Evolutionary conservation across 2,329 filamentous ascomycete genomes (phyloP), one percentile per base, ranked within the genome.

Genomic region (Colletotrichum sp.): DNA sequence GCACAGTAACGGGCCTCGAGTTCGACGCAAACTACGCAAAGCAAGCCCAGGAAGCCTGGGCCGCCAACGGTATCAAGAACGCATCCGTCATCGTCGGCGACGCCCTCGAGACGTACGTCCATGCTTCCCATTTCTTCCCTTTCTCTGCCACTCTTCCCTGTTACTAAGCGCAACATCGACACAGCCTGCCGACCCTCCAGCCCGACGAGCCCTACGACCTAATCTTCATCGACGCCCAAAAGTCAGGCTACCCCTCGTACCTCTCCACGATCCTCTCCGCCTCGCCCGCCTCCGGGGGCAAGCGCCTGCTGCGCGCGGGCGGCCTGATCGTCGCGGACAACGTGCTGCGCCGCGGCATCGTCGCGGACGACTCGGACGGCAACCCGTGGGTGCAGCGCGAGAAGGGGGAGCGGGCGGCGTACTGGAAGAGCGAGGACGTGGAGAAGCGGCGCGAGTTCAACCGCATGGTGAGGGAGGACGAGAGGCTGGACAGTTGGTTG

Each of bases 291-390:
- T 84, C 83, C 4, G 76, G 78, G 8, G 21, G 78, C 4, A 79
- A 77, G 16, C 85, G 88, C 8, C 84, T 92, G 30, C 84, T 92
- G 52, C 84, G 86, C 1, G 80, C 84, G 10, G 88, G 87, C 9
- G 89, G 88, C 0, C 82, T 91, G 72, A 88, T 92, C 75, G 82
- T 91, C 16, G 89, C 88, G 1, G 90, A 92, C 48, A 92, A 92
- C 72, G 85, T 89, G 57, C 84, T 92, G 30, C 87, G 87, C 4
- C 82, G 83, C 8, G 89, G 86, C 8, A 82, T 89, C 15, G 87
- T 91, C 5, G 89, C 87, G 6, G 84, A 85, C 71, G 74, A 77
- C 76, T 71, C 75, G 66, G 77, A 71, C 66, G 61, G 34, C 30
- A 79, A 75, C 73, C 75, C 70, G 26, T 78, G 71, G 67, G 72